Conservation (phyloP, 1,139 yeast species). For the Sugiyamaella castrensis region DNA sequence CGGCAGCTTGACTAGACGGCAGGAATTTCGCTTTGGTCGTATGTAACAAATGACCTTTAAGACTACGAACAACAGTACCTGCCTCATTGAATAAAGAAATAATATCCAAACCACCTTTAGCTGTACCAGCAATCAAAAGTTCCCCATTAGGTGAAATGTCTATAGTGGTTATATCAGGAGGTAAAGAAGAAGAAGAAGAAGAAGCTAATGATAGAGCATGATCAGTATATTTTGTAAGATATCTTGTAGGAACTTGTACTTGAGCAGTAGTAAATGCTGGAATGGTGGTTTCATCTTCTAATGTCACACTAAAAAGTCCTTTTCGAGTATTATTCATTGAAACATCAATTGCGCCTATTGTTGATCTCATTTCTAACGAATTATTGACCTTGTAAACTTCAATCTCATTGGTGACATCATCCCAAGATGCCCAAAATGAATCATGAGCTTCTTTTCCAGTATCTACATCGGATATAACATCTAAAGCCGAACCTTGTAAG, state of each 20-base stretch:
- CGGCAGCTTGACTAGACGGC: slow-evolving; percentile 58
- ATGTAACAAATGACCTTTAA: slow-evolving; percentile 46
- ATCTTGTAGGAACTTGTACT: slow-evolving; percentile 10
- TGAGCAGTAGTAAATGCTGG: not conserved
- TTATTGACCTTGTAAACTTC: slow-evolving; percentile 35
- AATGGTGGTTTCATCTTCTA: not conserved
- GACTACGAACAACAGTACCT: slow-evolving; percentile 21
- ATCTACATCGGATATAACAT: slow-evolving; percentile 42
- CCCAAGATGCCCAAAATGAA: slow-evolving; percentile 41
- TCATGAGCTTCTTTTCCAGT: slow-evolving; percentile 31
- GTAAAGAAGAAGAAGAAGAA: not conserved
- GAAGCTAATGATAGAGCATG: not conserved
- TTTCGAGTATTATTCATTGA: not conserved
- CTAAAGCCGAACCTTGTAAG: slow-evolving; percentile 46
- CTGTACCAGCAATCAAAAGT: slow-evolving; percentile 44
- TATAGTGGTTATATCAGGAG: slow-evolving; percentile 31
- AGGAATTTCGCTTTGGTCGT: slow-evolving; percentile 46
- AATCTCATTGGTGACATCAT: slow-evolving; percentile 20
- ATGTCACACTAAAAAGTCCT: slow-evolving; percentile 21
- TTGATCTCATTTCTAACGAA: slow-evolving; percentile 25
- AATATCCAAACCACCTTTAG: slow-evolving; percentile 41
- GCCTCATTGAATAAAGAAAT: slow-evolving; percentile 12
- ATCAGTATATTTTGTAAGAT: slow-evolving; percentile 2
- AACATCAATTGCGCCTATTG: slow-evolving; percentile 13
- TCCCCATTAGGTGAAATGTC: slow-evolving; percentile 38